These are phyloP conservation scores for Basidioascus undulatus DNA, from an alignment of 768 basidiomycete species.

Conservation along the genomic window DNA sequence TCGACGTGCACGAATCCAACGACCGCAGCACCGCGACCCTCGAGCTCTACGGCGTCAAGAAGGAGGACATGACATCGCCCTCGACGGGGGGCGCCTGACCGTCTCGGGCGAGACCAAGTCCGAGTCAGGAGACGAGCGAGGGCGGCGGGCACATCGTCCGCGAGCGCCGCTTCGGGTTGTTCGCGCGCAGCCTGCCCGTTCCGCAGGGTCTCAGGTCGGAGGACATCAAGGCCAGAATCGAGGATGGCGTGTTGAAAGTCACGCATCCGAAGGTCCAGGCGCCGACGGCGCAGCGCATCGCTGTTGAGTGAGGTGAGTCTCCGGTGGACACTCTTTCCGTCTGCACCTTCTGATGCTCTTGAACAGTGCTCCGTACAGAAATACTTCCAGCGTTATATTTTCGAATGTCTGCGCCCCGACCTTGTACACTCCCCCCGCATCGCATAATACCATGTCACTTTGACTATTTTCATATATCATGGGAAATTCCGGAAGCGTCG, in stretches of 20 bases:
- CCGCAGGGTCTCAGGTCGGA: conserved; percentile 29
- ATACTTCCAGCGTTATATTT: too few species aligned
- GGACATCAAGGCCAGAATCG: conserved; percentile 27
- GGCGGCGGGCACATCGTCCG: conserved; percentile 19
- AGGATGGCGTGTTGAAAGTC: conserved; percentile 26
- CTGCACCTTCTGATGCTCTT: too few species aligned
- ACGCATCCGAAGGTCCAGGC: conserved; percentile 30
- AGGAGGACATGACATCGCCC: not conserved
- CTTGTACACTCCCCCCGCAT: too few species aligned
- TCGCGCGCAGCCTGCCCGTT: conserved; percentile 26
- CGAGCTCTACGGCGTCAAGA: not conserved
- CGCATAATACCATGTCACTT: too few species aligned
- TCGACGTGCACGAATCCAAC: too few species aligned
- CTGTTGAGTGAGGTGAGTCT: too few species aligned
- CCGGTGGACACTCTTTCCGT: too few species aligned
- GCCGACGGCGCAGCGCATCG: too few species aligned
- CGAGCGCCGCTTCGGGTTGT: conserved; percentile 28
- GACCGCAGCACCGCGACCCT: not conserved
- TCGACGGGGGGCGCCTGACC: conserved; percentile 18
- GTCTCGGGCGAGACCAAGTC: conserved; percentile 23
- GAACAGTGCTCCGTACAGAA: too few species aligned
- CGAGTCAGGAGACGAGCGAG: not conserved
- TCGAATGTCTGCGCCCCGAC: too few species aligned
- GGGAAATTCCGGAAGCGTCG: too few species aligned
- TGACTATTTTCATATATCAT: too few species aligned